Evolutionary conservation across 2,329 filamentous ascomycete species (phyloP), one percentile per base, ranked within the genome.

Genomic region (Pseudogymnoascus sp.): DNA sequence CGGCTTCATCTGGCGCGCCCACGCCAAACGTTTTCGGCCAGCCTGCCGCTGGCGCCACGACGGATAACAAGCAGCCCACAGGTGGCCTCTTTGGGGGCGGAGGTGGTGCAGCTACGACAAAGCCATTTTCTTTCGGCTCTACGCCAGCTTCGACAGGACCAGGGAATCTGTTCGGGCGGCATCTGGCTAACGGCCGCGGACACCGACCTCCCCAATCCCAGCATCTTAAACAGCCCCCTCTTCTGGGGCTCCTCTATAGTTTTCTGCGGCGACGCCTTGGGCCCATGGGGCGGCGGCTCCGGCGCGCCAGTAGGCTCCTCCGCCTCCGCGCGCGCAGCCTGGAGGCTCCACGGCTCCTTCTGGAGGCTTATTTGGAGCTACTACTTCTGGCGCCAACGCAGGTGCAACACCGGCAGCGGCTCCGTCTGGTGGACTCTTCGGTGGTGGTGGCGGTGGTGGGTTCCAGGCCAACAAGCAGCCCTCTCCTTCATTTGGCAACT

Each of bases 1-100:
- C 67, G 10, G 63, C 69, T 8, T 65, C 67, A 34, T 60, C 68
- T 23, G 57, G 63, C 21, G 30, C 66, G 30, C 37, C 65, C 3
- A 63, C 64, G 63, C 30, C 52, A 61, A 62, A 68, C 57, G 62
- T 74, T 37, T 74, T 74, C 65, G 70, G 72, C 30, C 55, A 59
- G 26, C 28, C 61, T 41, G 15, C 62, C 12, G 18, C 62, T 3
- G 38, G 37, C 48, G 61, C 52, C 37, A 21, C 35, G 28, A 41
- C 21, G 18, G 33, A 38, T 56, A 26, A 26, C 26, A 33, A 23
- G 10, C 21, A 39, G 21, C 15, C 60, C 18, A 4, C 56, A 28
- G 39, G 13, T 21, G 48, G 26, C 38, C 60, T 60, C 62, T 67
- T 61, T 59, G 61, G 15, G 41, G 61, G 35, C 48, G 48, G 48